Evolutionary conservation across 2,329 filamentous ascomycete species (phyloP), one percentile per base, ranked within the genome.

Genomic region (Celoporthe dispersa): DNA sequence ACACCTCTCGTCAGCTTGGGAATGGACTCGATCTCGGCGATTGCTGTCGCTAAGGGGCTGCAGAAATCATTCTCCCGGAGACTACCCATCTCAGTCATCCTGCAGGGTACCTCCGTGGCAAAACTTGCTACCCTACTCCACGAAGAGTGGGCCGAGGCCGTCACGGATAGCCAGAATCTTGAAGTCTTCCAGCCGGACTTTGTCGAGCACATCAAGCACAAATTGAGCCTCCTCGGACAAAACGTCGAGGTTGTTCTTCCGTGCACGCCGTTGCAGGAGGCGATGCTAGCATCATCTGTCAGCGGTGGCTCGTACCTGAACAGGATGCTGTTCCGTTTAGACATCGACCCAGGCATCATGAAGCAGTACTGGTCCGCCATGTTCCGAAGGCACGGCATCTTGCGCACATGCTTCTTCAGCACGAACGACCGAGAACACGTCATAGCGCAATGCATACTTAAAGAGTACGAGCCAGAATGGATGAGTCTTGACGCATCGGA

Each of bases 221-320:
- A 73, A 0, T 81, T 86, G 68, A 60, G 73, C 5, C 22, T 70
- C 5, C 71, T 78, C 2, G 78, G 78, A 0, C 77, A 78, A 5
- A 60, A 74, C 0, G 81, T 92, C 2, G 79, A 86, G 39, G 83
- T 81, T 1, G 84, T 97, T 11, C 80, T 94, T 6, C 94, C 94
- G 0, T 97, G 94, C 77, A 97, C 94, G 1, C 92, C 94, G 0
- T 81, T 98, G 0, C 94, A 98, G 78, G 92, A 97, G 81, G 92
- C 91, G 0, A 97, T 97, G 94, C 83, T 97, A 0, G 90, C 89
- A 2, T 87, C 88, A 11, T 75, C 82, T 72, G 79, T 79, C 1
- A 78, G 81, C 14, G 80, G 80, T 5, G 70, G 64, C 1, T 84
- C 89, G 1, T 97, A 97, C 77, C 89, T 87, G 75, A 97, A 97